Percentiles rank a stretch among this genome's conserved stretches.
phyloP scores from a whole-genome alignment of 129 eudicot species.

The Flaveria trinervia region DNA sequence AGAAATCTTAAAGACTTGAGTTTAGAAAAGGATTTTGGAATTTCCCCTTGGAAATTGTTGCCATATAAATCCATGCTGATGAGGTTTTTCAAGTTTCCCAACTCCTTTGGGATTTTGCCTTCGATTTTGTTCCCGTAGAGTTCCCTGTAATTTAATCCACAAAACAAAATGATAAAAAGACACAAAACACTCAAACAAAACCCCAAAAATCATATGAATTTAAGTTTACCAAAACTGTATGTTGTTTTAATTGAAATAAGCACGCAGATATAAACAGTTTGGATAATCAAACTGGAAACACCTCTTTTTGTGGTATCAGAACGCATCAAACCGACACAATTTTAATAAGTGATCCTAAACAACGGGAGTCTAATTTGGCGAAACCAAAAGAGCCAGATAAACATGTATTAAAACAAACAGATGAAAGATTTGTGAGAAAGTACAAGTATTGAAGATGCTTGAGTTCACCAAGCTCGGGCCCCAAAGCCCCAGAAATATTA shows the following conservation, averaged over 20 bases:
- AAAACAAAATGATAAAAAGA: background rate
- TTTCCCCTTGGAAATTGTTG: slow-evolving; percentile 66
- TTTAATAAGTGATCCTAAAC: background rate
- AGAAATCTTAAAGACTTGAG: slow-evolving; percentile 70
- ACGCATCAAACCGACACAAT: background rate
- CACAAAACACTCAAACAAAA: background rate
- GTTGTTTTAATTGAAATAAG: background rate
- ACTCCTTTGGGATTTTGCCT: slow-evolving; percentile 74
- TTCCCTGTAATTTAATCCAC: slow-evolving; percentile 52
- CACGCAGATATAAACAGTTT: background rate
- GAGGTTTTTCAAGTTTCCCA: slow-evolving; percentile 75
- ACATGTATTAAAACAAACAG: slow-evolving; percentile 12
- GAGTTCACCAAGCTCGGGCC: slow-evolving; percentile 82
- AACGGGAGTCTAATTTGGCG: background rate
- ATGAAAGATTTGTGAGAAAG: slow-evolving; percentile 22
- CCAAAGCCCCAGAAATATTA: slow-evolving; percentile 75
- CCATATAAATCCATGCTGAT: slow-evolving; percentile 83
- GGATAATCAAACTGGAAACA: background rate
- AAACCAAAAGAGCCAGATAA: slow-evolving; percentile 13
- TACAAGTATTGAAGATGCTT: slow-evolving; percentile 81
- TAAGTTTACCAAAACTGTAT: background rate
- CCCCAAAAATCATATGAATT: background rate
- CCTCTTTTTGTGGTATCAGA: background rate
- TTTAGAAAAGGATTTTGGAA: slow-evolving; percentile 71
- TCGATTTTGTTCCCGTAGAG: slow-evolving; percentile 66